These are phyloP conservation scores for Diatrype stigma DNA, from an alignment of 2,329 filamentous ascomycete species.

Conservation along the genomic window DNA sequence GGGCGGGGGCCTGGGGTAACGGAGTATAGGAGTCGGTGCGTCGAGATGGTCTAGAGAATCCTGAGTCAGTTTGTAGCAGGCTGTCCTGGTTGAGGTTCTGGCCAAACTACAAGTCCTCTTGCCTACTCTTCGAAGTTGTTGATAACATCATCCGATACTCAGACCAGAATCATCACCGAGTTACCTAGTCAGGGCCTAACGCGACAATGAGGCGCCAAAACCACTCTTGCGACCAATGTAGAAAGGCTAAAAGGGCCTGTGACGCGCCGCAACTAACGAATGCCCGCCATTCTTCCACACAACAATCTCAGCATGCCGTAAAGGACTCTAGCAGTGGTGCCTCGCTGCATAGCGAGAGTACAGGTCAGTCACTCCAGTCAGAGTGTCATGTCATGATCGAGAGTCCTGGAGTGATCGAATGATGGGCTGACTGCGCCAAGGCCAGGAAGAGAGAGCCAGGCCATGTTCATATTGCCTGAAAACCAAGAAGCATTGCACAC, in stretches of 20 bases:
- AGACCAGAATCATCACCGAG: not conserved
- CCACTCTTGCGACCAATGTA: constrained; percentile 22
- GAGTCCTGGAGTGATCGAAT: not conserved
- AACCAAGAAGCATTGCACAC: constrained; percentile 20
- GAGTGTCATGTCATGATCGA: not conserved
- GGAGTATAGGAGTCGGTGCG: not conserved
- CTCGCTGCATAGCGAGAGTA: not conserved
- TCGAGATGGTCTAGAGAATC: not conserved
- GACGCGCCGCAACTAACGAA: constrained; percentile 8
- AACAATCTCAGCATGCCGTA: not conserved
- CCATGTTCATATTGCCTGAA: constrained; percentile 19
- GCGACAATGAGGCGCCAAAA: constrained; percentile 13
- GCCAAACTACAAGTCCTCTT: no score
- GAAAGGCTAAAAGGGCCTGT: constrained; percentile 20
- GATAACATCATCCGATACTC: not conserved
- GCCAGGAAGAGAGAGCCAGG: not conserved
- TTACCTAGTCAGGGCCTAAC: not conserved
- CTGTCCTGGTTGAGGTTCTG: no score
- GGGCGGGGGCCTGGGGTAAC: not conserved
- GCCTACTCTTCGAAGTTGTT: no score
- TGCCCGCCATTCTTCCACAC: not conserved
- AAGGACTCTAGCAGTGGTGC: not conserved
- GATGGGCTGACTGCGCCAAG: not conserved
- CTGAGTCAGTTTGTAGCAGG: not conserved
- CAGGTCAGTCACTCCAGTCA: not conserved